Evolutionary conservation across 768 basidiomycete species (phyloP).

Genomic region (Trametes meyenii): DNA sequence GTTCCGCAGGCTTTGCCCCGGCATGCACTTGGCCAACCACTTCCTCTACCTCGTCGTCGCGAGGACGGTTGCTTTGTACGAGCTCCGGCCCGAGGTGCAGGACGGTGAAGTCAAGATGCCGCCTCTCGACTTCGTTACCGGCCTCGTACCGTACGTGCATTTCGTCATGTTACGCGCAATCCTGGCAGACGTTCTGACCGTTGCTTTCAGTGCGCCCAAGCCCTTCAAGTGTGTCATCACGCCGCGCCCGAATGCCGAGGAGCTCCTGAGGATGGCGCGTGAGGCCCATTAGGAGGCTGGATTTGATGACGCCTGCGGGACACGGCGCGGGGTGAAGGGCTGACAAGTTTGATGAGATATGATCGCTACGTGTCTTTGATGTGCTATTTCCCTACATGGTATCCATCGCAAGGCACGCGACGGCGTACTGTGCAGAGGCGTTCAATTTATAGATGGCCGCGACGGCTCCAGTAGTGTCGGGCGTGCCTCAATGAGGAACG

Average conservation of each 20-base stretch:
- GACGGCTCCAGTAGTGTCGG: too few species aligned
- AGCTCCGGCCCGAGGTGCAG: neutral
- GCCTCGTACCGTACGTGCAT: neutral
- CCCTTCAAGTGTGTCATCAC: neutral
- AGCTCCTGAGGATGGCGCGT: neutral
- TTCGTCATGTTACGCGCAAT: neutral
- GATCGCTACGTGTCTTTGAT: too few species aligned
- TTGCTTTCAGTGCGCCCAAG: neutral
- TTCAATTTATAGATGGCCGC: too few species aligned
- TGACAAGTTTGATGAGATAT: too few species aligned
- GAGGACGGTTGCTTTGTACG: neutral
- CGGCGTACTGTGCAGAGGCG: too few species aligned
- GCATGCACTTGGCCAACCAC: slow-evolving; percentile 8
- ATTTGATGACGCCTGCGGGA: too few species aligned
- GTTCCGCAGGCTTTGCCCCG: slow-evolving; percentile 1
- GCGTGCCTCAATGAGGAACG: too few species aligned
- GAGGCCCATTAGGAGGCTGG: too few species aligned
- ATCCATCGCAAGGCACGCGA: too few species aligned
- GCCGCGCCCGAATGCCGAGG: neutral
- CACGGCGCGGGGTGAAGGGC: too few species aligned
- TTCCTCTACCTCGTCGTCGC: slow-evolving; percentile 2
- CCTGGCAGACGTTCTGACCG: neutral
- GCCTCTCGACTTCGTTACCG: neutral
- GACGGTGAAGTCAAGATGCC: neutral
- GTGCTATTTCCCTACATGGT: too few species aligned